Evolutionary conservation across 2,329 filamentous ascomycete species (phyloP), one percentile per base, ranked within the genome.

Genomic region (Colletotrichum karsti): DNA sequence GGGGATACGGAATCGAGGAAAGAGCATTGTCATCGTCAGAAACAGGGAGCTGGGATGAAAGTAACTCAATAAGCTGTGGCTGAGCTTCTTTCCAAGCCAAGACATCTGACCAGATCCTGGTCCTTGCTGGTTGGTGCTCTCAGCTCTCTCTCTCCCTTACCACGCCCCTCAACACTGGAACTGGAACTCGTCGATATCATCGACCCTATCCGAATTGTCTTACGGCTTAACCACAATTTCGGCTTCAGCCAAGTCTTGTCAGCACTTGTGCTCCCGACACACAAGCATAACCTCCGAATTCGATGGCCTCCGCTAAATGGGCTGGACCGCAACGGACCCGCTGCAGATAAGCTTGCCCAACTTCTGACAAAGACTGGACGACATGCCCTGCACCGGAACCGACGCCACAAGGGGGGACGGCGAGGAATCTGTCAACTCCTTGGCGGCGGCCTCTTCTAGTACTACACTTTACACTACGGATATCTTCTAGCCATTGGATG

Each of bases 301-400:
- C 26, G 55, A 65, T n/a, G n/a, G 33, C 41, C 37, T 51, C 61
- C 53, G 44, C 54, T 51, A n/a, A 15, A 18, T 28, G 44, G 44
- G 30, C 42, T 41, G 44, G 28, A 48, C 42, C 39, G 39, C 28
- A 18, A 18, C 26, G 39, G 58, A 44, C 58, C 60, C 53, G 30
- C 60, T 46, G 44, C 53, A 64, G 60, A 67, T 67, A 58, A 64
- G 59, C 44, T 59, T 64, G 60, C 26, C 53, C 46, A 53, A 24
- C 39, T 68, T 58, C 46, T 54, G 46, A 48, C 46, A 50, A 46
- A 54, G 65, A 59, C 53, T 50, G 46, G 46, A 64, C 22, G 53
- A 26, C 60, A 58, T 57, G 51, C 22, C 41, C 26, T 57, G 44
- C 53, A 33, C 35, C 44, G 59, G 50, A 48, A 22, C 44, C 9